These are phyloP conservation scores for Daldinia loculata DNA, from an alignment of 495 filamentous ascomycete species.

Conservation along the genomic window DNA sequence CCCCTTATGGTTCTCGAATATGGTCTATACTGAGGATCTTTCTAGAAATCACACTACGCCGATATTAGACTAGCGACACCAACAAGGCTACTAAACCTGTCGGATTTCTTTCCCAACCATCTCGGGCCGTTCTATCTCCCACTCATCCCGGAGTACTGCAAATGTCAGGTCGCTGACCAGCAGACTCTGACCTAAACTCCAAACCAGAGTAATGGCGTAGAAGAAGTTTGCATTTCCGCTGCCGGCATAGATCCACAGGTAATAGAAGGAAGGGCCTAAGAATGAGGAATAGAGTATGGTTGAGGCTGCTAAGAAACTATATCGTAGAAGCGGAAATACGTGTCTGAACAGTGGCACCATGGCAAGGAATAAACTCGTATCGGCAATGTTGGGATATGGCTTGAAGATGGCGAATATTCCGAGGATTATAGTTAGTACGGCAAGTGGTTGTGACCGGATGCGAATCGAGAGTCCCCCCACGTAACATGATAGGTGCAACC, in stretches of 20 bases:
- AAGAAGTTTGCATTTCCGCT: conserved; percentile 99
- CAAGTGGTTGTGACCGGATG: conserved; percentile 83
- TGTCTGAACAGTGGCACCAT: conserved; percentile 89
- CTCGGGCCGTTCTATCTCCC: conserved; percentile 91
- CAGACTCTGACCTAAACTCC: conserved; percentile 87
- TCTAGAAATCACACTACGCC: conserved; percentile 2
- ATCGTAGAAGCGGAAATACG: conserved; percentile 94
- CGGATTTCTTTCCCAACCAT: conserved; percentile 84
- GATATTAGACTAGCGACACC: not conserved
- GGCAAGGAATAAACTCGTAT: conserved; percentile 83
- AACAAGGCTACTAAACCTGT: conserved; percentile 69
- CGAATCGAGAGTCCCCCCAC: conserved; percentile 83
- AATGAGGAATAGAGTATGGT: conserved; percentile 86
- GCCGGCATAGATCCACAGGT: conserved; percentile 98
- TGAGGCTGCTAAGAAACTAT: conserved; percentile 84
- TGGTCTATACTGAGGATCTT: conserved; percentile 10
- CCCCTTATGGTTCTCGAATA: not conserved
- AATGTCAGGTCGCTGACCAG: conserved; percentile 84
- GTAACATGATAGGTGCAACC: conserved; percentile 91
- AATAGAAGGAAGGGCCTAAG: conserved; percentile 93
- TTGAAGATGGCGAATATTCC: conserved; percentile 94
- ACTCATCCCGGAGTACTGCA: conserved; percentile 89
- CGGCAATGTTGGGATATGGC: conserved; percentile 91
- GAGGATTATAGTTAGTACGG: conserved; percentile 79
- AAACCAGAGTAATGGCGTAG: conserved; percentile 97